Evolutionary conservation across 2,329 filamentous ascomycete genomes (phyloP).

Genomic region (Talaromyces marneffei): DNA sequence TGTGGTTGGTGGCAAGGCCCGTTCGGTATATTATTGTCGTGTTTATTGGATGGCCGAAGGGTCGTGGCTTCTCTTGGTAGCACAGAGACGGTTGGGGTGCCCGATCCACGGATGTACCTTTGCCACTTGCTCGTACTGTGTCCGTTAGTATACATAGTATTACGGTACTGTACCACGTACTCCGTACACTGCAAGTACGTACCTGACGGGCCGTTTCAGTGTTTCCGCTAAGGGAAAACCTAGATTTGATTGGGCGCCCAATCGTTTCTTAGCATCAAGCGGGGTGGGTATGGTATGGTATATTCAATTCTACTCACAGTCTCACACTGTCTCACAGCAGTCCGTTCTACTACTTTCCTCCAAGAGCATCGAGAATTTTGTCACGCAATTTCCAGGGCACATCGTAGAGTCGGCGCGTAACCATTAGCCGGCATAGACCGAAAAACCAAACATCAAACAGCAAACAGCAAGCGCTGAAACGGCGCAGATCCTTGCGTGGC

Average conservation of each 20-base stretch:
- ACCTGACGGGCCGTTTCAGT: too few species aligned
- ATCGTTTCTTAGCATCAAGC: neutral
- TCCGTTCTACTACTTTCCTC: too few species aligned
- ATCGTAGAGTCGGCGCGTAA: neutral
- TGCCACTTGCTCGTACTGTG: too few species aligned
- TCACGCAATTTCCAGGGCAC: too few species aligned
- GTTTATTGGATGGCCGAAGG: neutral
- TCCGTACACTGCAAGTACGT: too few species aligned
- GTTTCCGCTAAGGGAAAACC: neutral
- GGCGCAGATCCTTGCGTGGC: slow-evolving; percentile 5
- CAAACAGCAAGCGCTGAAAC: neutral
- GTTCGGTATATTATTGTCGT: neutral
- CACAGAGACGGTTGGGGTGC: neutral
- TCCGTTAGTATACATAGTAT: too few species aligned
- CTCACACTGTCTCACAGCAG: too few species aligned
- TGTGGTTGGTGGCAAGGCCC: neutral
- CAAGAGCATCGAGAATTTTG: too few species aligned
- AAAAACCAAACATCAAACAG: neutral
- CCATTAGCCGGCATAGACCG: neutral
- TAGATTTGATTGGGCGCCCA: neutral
- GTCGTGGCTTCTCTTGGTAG: neutral
- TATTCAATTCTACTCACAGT: too few species aligned
- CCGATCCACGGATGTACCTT: neutral
- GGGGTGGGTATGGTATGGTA: neutral
- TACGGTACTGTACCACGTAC: too few species aligned